Percentiles rank a stretch among this genome's conserved stretches.
phyloP scores from a whole-genome alignment of 108 stramenopile species.

The Fragilariopsis cylindrus region DNA sequence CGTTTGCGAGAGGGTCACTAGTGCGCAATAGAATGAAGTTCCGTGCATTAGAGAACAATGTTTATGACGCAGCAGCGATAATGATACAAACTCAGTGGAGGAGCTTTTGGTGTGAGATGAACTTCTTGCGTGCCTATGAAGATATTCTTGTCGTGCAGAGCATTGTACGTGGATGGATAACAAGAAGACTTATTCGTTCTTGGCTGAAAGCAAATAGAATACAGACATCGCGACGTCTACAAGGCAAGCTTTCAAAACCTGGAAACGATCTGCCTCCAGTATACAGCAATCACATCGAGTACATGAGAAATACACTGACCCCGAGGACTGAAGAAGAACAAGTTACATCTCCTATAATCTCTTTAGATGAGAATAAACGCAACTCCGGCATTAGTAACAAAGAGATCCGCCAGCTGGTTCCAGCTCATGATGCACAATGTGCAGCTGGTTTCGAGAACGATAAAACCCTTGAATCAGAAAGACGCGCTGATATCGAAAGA shows the following conservation, averaged over 20 bases:
- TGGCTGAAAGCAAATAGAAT: conserved; percentile 6
- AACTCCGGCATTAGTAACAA: too few species aligned
- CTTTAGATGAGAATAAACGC: too few species aligned
- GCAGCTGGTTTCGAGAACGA: too few species aligned
- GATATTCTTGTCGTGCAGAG: conserved; percentile 69
- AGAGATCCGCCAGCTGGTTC: too few species aligned
- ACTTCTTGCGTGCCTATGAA: conserved; percentile 54
- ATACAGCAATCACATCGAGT: neutral
- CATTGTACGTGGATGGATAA: conserved; percentile 60
- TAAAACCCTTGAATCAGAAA: neutral
- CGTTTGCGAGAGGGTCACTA: conserved; percentile 50
- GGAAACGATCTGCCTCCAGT: neutral
- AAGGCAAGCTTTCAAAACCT: neutral
- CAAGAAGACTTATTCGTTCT: conserved; percentile 18
- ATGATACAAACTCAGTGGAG: conserved; percentile 65
- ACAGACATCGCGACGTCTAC: neutral
- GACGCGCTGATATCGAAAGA: conserved; percentile 6
- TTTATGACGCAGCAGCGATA: conserved; percentile 50
- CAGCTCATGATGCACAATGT: too few species aligned
- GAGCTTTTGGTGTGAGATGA: conserved; percentile 55
- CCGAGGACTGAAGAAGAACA: neutral
- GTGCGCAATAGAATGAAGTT: conserved; percentile 32
- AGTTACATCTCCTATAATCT: too few species aligned
- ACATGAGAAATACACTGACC: neutral
- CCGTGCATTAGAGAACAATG: conserved; percentile 9